These are phyloP conservation scores for Cladosporium sp. DNA, from an alignment of 2,329 filamentous ascomycete genomes.

Conservation along the genomic window DNA sequence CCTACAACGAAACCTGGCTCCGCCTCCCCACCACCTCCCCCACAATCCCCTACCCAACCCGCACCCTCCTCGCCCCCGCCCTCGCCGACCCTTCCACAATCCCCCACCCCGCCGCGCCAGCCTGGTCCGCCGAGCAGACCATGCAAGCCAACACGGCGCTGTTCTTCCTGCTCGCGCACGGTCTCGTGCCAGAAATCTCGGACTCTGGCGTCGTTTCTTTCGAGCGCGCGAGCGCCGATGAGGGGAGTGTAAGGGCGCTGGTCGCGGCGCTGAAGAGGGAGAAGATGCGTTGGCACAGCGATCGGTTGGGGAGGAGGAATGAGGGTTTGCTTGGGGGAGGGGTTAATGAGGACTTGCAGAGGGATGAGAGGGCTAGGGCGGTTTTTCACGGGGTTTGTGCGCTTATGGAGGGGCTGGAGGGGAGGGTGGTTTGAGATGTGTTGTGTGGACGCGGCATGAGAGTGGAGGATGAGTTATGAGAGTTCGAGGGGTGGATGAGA, in stretches of 20 bases:
- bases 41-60: conserved; percentile 28
- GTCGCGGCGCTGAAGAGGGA: conserved; percentile 30
- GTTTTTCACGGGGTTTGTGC: conserved; percentile 33
- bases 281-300: conserved; percentile 31
- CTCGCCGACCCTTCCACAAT: conserved; percentile 24
- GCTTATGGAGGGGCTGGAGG: conserved; percentile 15
- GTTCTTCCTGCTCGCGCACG: conserved; percentile 28
- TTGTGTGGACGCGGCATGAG: too few relatives aligned
- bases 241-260: conserved; percentile 23
- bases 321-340: conserved; percentile 14
- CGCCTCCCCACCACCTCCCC: conserved; percentile 21
- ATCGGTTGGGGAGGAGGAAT: conserved; percentile 28
- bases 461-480: too few relatives aligned
- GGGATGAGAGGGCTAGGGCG: conserved; percentile 26
- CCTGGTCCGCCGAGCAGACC: conserved; percentile 29
- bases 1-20: conserved; percentile 28
- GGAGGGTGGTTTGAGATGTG: not conserved
- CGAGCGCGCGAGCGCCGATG: conserved; percentile 18
- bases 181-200: conserved; percentile 17
- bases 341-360: conserved; percentile 26
- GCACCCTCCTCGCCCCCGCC: conserved; percentile 24
- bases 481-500: too few relatives aligned
- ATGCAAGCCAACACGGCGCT: conserved; percentile 31
- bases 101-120: conserved; percentile 22
- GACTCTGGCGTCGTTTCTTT: conserved; percentile 19